Base-by-base conservation (phyloP, 2,329 filamentous ascomycete species). In the Diplodia corticola region DNA sequence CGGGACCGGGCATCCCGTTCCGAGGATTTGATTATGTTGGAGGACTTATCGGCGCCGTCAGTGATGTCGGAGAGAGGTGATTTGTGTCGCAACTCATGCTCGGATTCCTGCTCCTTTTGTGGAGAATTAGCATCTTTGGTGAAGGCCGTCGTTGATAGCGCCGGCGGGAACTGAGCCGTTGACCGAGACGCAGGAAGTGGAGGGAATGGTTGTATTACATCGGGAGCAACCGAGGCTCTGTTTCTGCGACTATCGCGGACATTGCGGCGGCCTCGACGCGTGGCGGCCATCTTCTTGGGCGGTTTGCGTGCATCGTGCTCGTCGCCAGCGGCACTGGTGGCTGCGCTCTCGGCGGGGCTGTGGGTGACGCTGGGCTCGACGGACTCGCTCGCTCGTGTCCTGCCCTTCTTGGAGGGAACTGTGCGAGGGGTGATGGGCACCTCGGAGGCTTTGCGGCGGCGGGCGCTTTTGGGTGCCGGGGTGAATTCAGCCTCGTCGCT, bases 401-500 rank as follows among this genome's bases (percentile, higher is more conserved):
- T 78, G 71, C 83, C 77, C 15, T 75, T 72, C 65, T 78, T 72
- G 2, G 74, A 73, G 15, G 55, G 55, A 24, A 80, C 79, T 68
- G 73, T 72, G 68, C 72, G 77, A 24, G 80, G 82, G 26, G 85
- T 82, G 7, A 84, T 78, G 10, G 81, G 73, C 5, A 81, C 79
- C 5, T 82, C 80, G 3, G 81, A 80, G 9, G 83, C 82, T 73
- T 83, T 84, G 67, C 65, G 65, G 54, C 65, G 40, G 40, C 60
- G 50, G 20, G 60, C 33, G 35, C 48, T 63, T 26, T 51, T 61
- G 24, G 55, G 85, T 82, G 89, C 90, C 1, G 92, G 92, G 49
- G 90, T 90, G 73, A 93, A 95, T 61, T 96, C 91, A 55, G 93
- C 90, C 69, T 91, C 90, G 59, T 90, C 86, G 33, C 89, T 83